Conservation (phyloP, 2,329 filamentous ascomycete genomes). For the Canariomyces notabilis region DNA sequence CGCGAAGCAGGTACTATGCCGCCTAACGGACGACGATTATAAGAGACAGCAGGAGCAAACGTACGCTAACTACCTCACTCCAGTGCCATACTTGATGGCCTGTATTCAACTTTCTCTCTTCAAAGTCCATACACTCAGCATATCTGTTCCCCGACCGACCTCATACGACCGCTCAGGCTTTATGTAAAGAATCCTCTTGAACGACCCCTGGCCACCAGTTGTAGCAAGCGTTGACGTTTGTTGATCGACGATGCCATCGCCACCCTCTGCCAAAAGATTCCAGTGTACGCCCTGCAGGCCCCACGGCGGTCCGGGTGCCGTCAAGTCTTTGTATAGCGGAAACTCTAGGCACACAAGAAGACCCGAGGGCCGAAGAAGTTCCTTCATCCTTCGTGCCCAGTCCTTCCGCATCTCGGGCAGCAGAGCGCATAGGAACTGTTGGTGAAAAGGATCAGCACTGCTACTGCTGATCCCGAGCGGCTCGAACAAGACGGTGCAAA, state of each 20-base stretch:
- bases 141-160: slow-evolving; percentile 10
- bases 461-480: too few relatives aligned
- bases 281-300: slow-evolving; percentile 33
- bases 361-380: slow-evolving; percentile 29
- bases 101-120: too few relatives aligned
- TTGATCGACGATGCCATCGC: slow-evolving; percentile 22
- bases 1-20: too few relatives aligned
- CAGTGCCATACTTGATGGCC: too few relatives aligned
- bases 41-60: too few relatives aligned
- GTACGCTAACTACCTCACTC: too few relatives aligned
- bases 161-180: slow-evolving; percentile 10
- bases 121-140: slow-evolving; percentile 12
- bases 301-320: slow-evolving; percentile 35
- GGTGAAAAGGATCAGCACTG: not conserved
- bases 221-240: not conserved
- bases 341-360: slow-evolving; percentile 38
- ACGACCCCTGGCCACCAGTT: not conserved
- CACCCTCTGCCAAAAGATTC: slow-evolving; percentile 29
- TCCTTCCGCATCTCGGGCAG: slow-evolving; percentile 23
- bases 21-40: too few relatives aligned
- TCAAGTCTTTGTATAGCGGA: slow-evolving; percentile 33
- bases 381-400: slow-evolving; percentile 29
- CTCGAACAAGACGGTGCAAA: too few relatives aligned
- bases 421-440: slow-evolving; percentile 31
- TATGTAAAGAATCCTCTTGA: slow-evolving; percentile 4